These are phyloP conservation scores for Tolypocladium paradoxum DNA, from an alignment of 2,329 filamentous ascomycete species.

Conservation along the genomic window DNA sequence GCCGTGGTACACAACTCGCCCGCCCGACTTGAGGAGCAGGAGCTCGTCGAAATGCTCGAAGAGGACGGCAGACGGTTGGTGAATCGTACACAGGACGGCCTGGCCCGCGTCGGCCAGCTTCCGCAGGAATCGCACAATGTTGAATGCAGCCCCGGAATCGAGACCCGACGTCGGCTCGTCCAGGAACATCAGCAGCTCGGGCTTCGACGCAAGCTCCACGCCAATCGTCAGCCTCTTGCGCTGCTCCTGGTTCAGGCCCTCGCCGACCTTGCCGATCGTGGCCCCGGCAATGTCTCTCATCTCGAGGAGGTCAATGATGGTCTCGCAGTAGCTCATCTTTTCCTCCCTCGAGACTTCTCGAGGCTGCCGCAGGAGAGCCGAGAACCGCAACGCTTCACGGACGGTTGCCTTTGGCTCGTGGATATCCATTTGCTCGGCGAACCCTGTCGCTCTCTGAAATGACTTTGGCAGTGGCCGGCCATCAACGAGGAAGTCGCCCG, in stretches of 20 bases:
- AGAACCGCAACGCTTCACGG: conserved; percentile 55
- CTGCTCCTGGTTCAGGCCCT: conserved; percentile 51
- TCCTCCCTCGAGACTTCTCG: conserved; percentile 44
- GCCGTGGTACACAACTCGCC: conserved; percentile 43
- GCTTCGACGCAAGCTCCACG: conserved; percentile 45
- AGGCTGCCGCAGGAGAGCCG: conserved; percentile 52
- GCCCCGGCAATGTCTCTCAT: conserved; percentile 58
- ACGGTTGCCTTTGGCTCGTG: conserved; percentile 58
- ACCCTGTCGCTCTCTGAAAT: conserved; percentile 74
- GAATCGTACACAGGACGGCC: conserved; percentile 49
- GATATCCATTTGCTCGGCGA: conserved; percentile 53
- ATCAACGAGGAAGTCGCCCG: conserved; percentile 70
- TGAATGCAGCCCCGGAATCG: conserved; percentile 47
- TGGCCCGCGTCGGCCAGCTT: conserved; percentile 51
- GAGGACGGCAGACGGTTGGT: conserved; percentile 45
- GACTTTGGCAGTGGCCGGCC: conserved; percentile 59
- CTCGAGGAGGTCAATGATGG: conserved; percentile 57
- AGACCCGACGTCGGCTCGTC: conserved; percentile 52
- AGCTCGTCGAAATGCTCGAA: conserved; percentile 48
- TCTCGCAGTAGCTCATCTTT: conserved; percentile 59
- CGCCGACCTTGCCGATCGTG: conserved; percentile 46
- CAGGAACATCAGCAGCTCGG: conserved; percentile 52
- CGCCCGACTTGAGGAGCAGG: conserved; percentile 41
- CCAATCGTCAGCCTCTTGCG: conserved; percentile 45
- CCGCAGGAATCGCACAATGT: conserved; percentile 50